Conservation (phyloP, 1,284 basidiomycete species). For the Cryptococcus sp. region DNA sequence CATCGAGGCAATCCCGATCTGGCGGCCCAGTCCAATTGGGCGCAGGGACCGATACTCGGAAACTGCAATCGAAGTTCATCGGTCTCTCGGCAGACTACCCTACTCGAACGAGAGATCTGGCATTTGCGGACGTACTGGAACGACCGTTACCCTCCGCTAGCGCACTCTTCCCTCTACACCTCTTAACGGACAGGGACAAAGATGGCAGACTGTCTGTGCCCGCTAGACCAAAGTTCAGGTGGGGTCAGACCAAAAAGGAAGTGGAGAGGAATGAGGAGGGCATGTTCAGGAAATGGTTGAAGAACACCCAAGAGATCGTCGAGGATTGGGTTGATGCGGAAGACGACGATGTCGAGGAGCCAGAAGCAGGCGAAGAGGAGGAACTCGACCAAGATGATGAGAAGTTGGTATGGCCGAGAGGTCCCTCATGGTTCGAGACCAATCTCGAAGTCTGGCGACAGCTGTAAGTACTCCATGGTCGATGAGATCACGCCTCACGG, state of each 20-base stretch:
- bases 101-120: slow-evolving; percentile 63
- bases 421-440: slow-evolving; percentile 73
- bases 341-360: slow-evolving; percentile 7
- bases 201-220: slow-evolving; percentile 61
- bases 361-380: slow-evolving; percentile 18
- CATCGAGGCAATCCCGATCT: slow-evolving; percentile 3
- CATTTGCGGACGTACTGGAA: slow-evolving; percentile 59
- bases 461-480: slow-evolving; percentile 54
- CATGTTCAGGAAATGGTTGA: slow-evolving; percentile 72
- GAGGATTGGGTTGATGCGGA: slow-evolving; percentile 59
- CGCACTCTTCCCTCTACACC: slow-evolving; percentile 55
- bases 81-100: slow-evolving; percentile 66
- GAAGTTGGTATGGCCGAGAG: slow-evolving; percentile 26
- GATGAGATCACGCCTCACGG: neutral
- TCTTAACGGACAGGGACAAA: slow-evolving; percentile 23
- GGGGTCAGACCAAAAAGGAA: slow-evolving; percentile 78
- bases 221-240: slow-evolving; percentile 76
- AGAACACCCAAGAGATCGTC: slow-evolving; percentile 62
- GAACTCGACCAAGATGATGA: slow-evolving; percentile 56
- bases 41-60: neutral
- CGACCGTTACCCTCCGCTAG: slow-evolving; percentile 63
- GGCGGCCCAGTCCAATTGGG: slow-evolving; percentile 3
- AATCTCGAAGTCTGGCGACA: slow-evolving; percentile 92
- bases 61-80: slow-evolving; percentile 71
- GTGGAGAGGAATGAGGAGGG: slow-evolving; percentile 85